A percentile compares a stretch with the other conserved stretches of the same genome.
Conservation (phyloP, 495 filamentous ascomycete genomes). For the Pseudotulostoma volvatum region DNA sequence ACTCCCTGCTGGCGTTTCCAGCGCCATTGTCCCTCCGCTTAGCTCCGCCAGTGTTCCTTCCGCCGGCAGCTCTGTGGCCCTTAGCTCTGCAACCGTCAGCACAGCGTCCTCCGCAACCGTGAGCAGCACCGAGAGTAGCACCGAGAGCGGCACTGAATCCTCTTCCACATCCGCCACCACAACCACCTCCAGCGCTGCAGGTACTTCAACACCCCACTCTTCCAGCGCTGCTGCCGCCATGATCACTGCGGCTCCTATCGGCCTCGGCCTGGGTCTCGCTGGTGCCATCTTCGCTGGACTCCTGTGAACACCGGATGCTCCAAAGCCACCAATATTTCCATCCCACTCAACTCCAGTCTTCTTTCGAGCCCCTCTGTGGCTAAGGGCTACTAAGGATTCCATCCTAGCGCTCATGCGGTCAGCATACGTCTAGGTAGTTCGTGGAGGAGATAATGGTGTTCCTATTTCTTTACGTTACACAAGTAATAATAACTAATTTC, state of each 20-base stretch:
- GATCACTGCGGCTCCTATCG: constrained; percentile 23
- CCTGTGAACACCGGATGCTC: constrained; percentile 17
- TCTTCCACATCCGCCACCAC: constrained; percentile 7
- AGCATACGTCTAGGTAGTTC: too few relatives aligned
- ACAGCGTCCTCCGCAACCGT: constrained; percentile 6
- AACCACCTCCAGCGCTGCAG: constrained; percentile 8
- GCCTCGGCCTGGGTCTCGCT: constrained; percentile 23
- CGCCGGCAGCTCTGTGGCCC: constrained; percentile 6
- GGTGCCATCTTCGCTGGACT: constrained; percentile 32
- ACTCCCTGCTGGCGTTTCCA: constrained; percentile 32
- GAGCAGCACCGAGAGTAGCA: constrained; percentile 10
- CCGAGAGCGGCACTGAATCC: constrained; percentile 13
- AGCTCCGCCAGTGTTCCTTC: constrained; percentile 6
- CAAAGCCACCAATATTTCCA: background rate
- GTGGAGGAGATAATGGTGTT: too few relatives aligned
- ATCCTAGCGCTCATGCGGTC: too few relatives aligned
- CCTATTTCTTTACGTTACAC: too few relatives aligned
- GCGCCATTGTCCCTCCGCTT: constrained; percentile 1
- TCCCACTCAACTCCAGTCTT: background rate
- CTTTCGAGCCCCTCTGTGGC: too few relatives aligned
- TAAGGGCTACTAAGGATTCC: too few relatives aligned
- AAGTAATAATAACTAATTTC: too few relatives aligned
- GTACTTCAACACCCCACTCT: constrained; percentile 11
- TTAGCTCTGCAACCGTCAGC: constrained; percentile 3
- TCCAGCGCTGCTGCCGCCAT: constrained; percentile 16